Evolutionary conservation across 495 filamentous ascomycete species (phyloP).

Genomic region (Bacidia gigantensis): DNA sequence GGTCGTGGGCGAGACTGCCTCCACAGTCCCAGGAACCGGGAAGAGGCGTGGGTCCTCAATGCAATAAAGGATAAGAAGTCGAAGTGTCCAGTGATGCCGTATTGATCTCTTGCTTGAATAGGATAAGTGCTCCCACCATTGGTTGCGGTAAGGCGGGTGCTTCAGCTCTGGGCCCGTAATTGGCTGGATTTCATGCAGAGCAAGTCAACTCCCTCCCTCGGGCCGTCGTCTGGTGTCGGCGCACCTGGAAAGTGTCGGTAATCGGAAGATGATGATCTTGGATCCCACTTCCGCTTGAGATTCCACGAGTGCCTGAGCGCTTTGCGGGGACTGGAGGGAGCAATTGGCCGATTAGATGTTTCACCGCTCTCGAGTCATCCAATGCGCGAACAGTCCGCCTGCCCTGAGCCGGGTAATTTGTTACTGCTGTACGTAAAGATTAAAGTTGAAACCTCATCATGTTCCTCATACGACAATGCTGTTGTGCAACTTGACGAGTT

Average conservation of each 20-base stretch:
- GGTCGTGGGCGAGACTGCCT: not conserved
- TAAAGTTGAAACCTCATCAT: not conserved
- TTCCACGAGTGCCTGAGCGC: constrained; percentile 6
- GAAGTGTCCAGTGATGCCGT: not conserved
- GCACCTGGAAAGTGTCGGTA: constrained; percentile 11
- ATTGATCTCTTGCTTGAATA: constrained; percentile 5
- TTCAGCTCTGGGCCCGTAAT: not conserved
- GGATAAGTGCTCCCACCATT: constrained; percentile 1
- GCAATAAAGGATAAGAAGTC: not conserved
- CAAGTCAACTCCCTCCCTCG: not conserved
- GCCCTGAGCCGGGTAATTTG: not conserved
- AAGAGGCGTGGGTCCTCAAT: not conserved
- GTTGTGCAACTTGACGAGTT: not conserved
- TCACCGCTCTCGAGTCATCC: not conserved
- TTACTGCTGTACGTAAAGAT: not conserved
- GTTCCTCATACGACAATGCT: not conserved
- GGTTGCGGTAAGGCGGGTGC: not conserved
- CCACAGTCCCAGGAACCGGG: not conserved
- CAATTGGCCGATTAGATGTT: no score
- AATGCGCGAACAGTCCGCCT: not conserved
- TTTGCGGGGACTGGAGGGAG: not conserved
- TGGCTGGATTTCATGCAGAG: constrained; percentile 1
- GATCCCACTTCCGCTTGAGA: constrained; percentile 9
- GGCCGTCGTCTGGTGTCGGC: not conserved
- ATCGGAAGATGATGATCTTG: constrained; percentile 9